phyloP scores from a whole-genome alignment of 495 filamentous ascomycete species.

The Penicillium psychrofluorescens region DNA sequence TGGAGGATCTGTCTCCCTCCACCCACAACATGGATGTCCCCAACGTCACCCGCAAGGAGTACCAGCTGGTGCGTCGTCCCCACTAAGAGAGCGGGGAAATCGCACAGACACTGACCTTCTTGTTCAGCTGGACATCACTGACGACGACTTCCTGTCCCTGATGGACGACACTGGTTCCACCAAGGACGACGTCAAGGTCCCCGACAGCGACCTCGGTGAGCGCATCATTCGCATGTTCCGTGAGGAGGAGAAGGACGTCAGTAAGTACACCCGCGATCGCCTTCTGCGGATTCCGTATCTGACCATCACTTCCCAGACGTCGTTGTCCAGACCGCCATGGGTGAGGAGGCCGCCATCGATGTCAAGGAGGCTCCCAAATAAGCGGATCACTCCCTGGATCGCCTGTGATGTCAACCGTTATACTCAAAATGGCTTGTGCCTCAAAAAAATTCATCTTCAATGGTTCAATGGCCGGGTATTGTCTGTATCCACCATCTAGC shows the following conservation, averaged over 20 bases:
- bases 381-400: constrained; percentile 19
- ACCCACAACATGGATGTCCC: constrained; percentile 99
- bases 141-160: constrained; percentile 86
- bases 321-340: constrained; percentile 89
- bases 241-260: constrained; percentile 69
- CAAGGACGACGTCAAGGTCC: constrained; percentile 93
- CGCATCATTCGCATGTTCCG: constrained; percentile 70
- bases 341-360: constrained; percentile 86
- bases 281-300: neutral
- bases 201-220: constrained; percentile 79
- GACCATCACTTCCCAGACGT: constrained; percentile 51
- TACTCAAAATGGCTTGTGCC: constrained; percentile 19
- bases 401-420: constrained; percentile 28
- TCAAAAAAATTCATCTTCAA: constrained; percentile 21
- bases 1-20: constrained; percentile 97
- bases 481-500: constrained; percentile 21
- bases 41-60: constrained; percentile 81
- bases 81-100: no score
- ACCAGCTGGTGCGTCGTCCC: constrained; percentile 70
- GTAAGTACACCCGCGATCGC: constrained; percentile 48
- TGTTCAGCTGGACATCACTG: constrained; percentile 70
- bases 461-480: constrained; percentile 24
- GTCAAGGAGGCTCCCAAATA: constrained; percentile 75
- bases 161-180: constrained; percentile 72
- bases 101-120: neutral